Conservation (phyloP, 257 asterid species). For the Solanum chiquidenum region DNA sequence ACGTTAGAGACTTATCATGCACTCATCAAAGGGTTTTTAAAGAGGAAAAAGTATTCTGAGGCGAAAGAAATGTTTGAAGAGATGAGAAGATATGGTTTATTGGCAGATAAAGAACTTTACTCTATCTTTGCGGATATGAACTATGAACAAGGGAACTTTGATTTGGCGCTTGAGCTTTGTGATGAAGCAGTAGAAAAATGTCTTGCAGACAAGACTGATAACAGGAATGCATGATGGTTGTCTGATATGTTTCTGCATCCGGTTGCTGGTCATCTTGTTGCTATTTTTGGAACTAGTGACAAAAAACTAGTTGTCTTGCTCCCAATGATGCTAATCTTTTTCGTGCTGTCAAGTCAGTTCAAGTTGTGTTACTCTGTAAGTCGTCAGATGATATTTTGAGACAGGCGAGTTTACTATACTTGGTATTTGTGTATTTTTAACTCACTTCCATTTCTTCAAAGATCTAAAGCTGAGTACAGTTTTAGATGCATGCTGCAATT, state of each 20-base stretch:
- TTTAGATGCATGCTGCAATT: neutral
- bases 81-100: constrained; percentile 58
- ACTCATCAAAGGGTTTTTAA: constrained; percentile 69
- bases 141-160: constrained; percentile 66
- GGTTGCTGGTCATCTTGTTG: neutral
- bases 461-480: neutral
- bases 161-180: constrained; percentile 66
- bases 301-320: neutral
- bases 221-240: constrained; percentile 15
- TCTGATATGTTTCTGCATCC: neutral
- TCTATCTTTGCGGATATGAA: constrained; percentile 64
- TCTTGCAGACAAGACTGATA: constrained; percentile 17
- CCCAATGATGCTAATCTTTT: neutral
- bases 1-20: constrained; percentile 57
- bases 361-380: neutral
- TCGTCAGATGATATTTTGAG: neutral
- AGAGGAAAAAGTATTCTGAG: constrained; percentile 59
- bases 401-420: neutral
- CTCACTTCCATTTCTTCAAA: neutral
- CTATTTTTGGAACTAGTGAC: neutral
- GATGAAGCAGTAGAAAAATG: constrained; percentile 72
- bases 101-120: constrained; percentile 48
- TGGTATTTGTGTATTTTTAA: neutral
- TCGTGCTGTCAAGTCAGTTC: neutral
- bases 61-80: constrained; percentile 72